These are phyloP conservation scores for Russula vinacea DNA, from an alignment of 768 basidiomycete genomes.

Conservation along the genomic window DNA sequence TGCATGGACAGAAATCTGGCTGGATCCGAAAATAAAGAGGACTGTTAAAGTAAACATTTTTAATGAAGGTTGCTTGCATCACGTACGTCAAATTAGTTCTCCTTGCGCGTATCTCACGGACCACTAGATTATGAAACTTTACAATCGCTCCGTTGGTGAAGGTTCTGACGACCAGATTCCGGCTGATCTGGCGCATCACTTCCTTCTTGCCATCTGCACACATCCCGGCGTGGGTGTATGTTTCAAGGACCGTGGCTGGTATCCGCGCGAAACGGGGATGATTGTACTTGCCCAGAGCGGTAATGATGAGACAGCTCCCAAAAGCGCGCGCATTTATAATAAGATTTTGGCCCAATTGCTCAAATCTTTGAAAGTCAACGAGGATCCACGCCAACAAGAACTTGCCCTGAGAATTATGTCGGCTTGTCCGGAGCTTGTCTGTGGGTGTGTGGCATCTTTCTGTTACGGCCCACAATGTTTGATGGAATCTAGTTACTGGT, in stretches of 20 bases:
- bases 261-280: conserved; percentile 61
- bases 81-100: conserved; percentile 43
- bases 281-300: conserved; percentile 38
- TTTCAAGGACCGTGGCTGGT: conserved; percentile 90
- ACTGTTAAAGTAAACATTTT: conserved; percentile 71
- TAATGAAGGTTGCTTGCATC: conserved; percentile 58
- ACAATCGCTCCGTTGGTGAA: conserved; percentile 56
- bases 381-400: conserved; percentile 82
- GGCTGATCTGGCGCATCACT: conserved; percentile 82
- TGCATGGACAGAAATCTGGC: conserved; percentile 76
- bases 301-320: conserved; percentile 39
- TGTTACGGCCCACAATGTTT: conserved; percentile 21
- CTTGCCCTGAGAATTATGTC: conserved; percentile 75
- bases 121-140: conserved; percentile 65
- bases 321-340: conserved; percentile 64
- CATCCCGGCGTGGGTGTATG: conserved; percentile 81
- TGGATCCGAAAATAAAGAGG: conserved; percentile 65
- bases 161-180: conserved; percentile 54
- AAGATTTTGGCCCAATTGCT: conserved; percentile 77
- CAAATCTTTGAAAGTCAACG: conserved; percentile 77
- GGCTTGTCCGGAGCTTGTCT: conserved; percentile 83
- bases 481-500: conserved; percentile 60
- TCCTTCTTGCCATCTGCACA: conserved; percentile 79
- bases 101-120: not conserved
- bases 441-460: conserved; percentile 49